These are phyloP conservation scores for Vigna radiata DNA, from an alignment of 306 rosid species.

Conservation along the genomic window DNA sequence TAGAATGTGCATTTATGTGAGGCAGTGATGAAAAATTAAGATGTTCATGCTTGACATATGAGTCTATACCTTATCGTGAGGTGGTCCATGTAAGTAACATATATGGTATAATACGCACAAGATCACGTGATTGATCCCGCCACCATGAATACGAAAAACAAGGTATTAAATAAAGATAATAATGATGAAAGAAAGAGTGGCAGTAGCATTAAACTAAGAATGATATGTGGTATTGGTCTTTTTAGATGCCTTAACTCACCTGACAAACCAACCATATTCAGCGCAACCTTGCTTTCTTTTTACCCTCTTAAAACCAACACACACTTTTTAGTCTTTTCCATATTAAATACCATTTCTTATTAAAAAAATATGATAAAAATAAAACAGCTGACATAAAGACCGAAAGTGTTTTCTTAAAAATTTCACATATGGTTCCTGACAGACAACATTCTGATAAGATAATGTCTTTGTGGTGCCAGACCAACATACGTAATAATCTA, in stretches of 20 bases:
- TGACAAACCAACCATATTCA: conserved; percentile 1
- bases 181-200: no score
- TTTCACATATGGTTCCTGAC: not conserved
- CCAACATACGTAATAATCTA: no score
- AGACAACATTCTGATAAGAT: not conserved
- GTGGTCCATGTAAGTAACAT: conserved; percentile 56
- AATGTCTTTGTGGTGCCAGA: no score
- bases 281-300: not conserved
- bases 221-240: conserved; percentile 27
- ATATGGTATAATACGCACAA: no score
- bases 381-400: conserved; percentile 41
- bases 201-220: no score
- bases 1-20: conserved; percentile 6
- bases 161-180: no score
- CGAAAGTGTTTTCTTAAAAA: not conserved
- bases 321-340: not conserved
- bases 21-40: conserved; percentile 36
- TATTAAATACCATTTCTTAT: not conserved
- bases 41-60: conserved; percentile 24
- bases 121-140: conserved; percentile 62
- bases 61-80: conserved; percentile 37
- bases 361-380: not conserved
- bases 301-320: not conserved
- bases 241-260: conserved; percentile 17
- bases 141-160: not conserved